Evolutionary conservation across 768 basidiomycete species (phyloP), one percentile per base, ranked within the genome.

Genomic region (Suillus brevipes): DNA sequence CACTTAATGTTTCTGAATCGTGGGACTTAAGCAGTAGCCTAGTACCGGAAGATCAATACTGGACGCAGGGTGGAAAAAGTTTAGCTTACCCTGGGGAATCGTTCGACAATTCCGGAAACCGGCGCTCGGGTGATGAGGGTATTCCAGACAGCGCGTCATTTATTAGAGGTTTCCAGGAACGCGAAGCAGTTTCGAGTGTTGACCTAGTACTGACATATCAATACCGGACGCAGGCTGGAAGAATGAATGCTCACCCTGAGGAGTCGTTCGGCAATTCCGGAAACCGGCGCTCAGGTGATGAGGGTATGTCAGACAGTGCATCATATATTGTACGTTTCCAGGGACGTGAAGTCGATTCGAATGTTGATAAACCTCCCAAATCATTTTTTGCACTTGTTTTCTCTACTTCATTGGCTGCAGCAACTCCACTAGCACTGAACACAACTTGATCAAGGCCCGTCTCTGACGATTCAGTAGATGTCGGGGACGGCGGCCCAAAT

Each of bases 401-500:
- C 20, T 20, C 58, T 18, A 20, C 38, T 42, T 18, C 57, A 18
- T 40, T 42, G 40, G 7, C 18, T 59, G 18, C 18, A 20, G 23
- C 58, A 6, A 28, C 18, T 42, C 16, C 40, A 40, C 18, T 18
- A 20, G 49, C 53, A 70, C 72, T 72, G 36, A 69, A 75, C 68
- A 60, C 70, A 59, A 82, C 72, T 63, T 78, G 78, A 2, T 74
- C 74, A 20, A 81, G 82, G 1, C 85, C 83, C 57, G 90, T 75
- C 55, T 74, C 79, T 3, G 89, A 87, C 16, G 89, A 87, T 18
- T 86, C 82, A 2, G 89, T 89, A 10, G 90, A 88, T 2, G 85
- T 81, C 4, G 91, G 91, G 1, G 92, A 92, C 5, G 92, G 89
- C 40, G 91, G 90, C 3, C 90, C 91, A 20, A 94, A 79, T 38